Evolutionary conservation across 176 grass and related monocot genomes (phyloP).

Genomic region (Microstegium vimineum): DNA sequence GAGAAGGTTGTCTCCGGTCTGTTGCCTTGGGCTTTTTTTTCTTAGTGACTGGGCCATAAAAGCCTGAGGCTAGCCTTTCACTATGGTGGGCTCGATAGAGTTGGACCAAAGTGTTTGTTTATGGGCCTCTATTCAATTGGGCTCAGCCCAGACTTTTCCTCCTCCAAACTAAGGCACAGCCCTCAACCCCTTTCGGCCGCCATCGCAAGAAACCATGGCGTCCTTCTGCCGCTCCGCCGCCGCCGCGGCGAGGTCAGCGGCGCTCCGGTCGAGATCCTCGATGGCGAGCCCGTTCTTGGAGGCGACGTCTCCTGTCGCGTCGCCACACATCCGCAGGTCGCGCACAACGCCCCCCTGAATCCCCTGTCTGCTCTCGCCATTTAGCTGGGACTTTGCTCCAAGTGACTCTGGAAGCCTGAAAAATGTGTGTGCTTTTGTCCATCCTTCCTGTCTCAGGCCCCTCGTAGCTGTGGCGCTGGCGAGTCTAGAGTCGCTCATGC

Average conservation of each 20-base stretch:
- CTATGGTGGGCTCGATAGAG: background rate
- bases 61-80: no score
- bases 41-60: no score
- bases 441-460: slow-evolving; percentile 10
- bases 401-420: background rate
- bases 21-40: no score
- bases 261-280: slow-evolving; percentile 19
- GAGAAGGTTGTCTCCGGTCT: no score
- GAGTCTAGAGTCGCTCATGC: slow-evolving; percentile 53
- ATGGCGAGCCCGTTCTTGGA: slow-evolving; percentile 13
- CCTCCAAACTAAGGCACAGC: no score
- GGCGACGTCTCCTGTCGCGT: background rate
- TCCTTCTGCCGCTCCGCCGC: background rate
- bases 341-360: background rate
- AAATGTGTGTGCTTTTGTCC: background rate
- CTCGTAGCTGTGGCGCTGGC: slow-evolving; percentile 31
- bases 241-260: background rate
- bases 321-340: slow-evolving; percentile 48
- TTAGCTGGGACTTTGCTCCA: background rate
- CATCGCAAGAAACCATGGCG: background rate
- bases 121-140: background rate
- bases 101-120: background rate
- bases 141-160: no score
- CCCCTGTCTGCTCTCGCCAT: background rate
- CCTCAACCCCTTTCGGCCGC: background rate